Evolutionary conservation across 2,329 filamentous ascomycete genomes (phyloP).

Genomic region (Arthroderma uncinatum): DNA sequence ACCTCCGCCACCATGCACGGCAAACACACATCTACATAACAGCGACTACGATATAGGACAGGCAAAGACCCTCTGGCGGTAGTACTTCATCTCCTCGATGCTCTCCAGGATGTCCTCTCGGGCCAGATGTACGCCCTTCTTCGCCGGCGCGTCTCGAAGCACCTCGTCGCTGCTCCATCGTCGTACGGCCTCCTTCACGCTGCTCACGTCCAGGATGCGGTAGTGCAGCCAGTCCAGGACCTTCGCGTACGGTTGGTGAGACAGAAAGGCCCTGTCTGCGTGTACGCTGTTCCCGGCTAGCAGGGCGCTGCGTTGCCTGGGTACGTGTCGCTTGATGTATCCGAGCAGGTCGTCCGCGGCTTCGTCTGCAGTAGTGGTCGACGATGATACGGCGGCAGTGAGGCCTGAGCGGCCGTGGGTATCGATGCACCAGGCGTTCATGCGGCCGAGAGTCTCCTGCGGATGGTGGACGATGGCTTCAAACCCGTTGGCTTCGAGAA

Average conservation of each 20-base stretch:
- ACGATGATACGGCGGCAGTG: conserved; percentile 62
- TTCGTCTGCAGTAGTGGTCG: conserved; percentile 57
- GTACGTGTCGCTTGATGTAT: conserved; percentile 66
- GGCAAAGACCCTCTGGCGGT: conserved; percentile 56
- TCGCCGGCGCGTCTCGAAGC: conserved; percentile 53
- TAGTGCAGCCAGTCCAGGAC: conserved; percentile 75
- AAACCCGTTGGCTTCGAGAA: conserved; percentile 67
- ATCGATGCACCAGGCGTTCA: conserved; percentile 80
- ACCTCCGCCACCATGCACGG: neutral
- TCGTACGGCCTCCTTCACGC: conserved; percentile 77
- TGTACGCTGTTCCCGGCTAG: conserved; percentile 91
- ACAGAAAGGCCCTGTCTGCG: conserved; percentile 72
- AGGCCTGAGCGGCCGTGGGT: conserved; percentile 76
- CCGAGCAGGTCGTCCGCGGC: conserved; percentile 62
- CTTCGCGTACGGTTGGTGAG: conserved; percentile 58
- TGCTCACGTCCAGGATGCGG: conserved; percentile 82
- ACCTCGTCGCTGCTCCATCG: conserved; percentile 63
- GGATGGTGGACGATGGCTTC: conserved; percentile 68
- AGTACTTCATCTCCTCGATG: conserved; percentile 81
- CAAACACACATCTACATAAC: neutral
- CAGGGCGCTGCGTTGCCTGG: conserved; percentile 54
- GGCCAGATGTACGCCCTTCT: conserved; percentile 70
- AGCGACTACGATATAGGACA: neutral
- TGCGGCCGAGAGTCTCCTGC: conserved; percentile 57
- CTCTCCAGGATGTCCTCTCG: conserved; percentile 87